Percentiles rank a stretch among this genome's conserved stretches.
These are phyloP conservation scores for Chimonanthus praecox DNA, from an alignment of 164 flowering plant genomes.

Conservation along the genomic window DNA sequence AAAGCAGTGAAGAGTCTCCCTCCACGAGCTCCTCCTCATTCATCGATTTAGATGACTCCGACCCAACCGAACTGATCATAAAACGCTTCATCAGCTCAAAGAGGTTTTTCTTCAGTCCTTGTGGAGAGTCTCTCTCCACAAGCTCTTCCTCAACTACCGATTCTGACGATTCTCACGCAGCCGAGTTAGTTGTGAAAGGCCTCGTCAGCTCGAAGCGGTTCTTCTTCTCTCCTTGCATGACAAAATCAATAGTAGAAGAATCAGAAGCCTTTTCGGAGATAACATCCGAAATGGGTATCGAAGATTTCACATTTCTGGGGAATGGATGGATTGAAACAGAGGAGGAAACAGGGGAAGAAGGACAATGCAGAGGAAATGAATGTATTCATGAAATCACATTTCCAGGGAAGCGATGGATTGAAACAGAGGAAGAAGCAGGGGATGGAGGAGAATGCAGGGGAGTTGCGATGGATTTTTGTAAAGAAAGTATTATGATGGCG, in stretches of 20 bases:
- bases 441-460: not conserved
- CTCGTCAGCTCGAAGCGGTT: constrained; percentile 17
- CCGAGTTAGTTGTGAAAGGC: not conserved
- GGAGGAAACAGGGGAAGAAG: not conserved
- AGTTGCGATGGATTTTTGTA: constrained; percentile 2
- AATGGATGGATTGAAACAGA: not conserved
- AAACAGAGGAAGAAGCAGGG: not conserved
- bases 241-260: constrained; percentile 17
- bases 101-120: not conserved
- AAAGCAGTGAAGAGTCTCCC: not conserved
- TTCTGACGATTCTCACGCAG: not conserved
- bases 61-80: not conserved
- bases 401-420: not conserved
- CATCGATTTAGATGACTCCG: not conserved
- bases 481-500: constrained; percentile 11
- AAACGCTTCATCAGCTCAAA: not conserved
- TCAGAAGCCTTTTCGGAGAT: too few species aligned
- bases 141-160: constrained; percentile 1
- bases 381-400: not conserved
- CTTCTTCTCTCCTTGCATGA: constrained; percentile 20
- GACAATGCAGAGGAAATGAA: too few species aligned
- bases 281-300: not conserved
- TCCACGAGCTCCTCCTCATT: constrained; percentile 3
- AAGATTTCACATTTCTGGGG: not conserved
- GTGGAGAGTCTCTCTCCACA: not conserved